Conservation (phyloP, 2,329 filamentous ascomycete genomes). For the Pseudogymnoascus sp. region DNA sequence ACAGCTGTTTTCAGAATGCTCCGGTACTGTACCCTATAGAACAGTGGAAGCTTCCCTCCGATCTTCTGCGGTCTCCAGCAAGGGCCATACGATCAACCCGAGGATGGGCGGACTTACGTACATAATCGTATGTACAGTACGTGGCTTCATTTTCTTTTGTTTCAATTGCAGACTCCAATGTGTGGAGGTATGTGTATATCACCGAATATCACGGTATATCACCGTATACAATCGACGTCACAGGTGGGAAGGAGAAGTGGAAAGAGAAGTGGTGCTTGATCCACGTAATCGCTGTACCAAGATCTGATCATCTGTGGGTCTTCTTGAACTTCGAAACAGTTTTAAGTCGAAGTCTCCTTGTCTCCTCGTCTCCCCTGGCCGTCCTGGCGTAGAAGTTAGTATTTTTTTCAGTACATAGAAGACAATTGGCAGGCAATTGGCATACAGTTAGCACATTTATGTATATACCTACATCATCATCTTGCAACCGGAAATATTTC, state of each 20-base stretch:
- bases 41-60: not conserved
- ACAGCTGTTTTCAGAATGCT: not conserved
- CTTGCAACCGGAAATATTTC: not conserved
- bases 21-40: not conserved
- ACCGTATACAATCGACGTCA: not conserved
- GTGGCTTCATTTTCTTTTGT: constrained; percentile 1
- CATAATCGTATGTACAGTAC: not conserved
- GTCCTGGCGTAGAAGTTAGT: not conserved
- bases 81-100: not conserved
- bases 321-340: not conserved
- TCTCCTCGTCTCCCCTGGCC: not conserved
- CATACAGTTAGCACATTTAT: not conserved
- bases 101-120: not conserved
- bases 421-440: not conserved
- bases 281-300: constrained; percentile 2
- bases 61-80: not conserved
- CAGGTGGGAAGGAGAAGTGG: not conserved
- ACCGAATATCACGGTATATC: not conserved
- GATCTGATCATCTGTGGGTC: constrained; percentile 7
- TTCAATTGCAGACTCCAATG: not conserved
- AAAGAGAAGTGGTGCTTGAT: constrained; percentile 3
- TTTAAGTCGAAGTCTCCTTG: not conserved
- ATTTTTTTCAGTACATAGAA: not conserved
- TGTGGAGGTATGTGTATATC: not conserved
- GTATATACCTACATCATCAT: not conserved